Evolutionary conservation across 352 stramenopile genomes (phyloP), one percentile per base, ranked within the genome.

Genomic region (Globisporangium okanoganense): DNA sequence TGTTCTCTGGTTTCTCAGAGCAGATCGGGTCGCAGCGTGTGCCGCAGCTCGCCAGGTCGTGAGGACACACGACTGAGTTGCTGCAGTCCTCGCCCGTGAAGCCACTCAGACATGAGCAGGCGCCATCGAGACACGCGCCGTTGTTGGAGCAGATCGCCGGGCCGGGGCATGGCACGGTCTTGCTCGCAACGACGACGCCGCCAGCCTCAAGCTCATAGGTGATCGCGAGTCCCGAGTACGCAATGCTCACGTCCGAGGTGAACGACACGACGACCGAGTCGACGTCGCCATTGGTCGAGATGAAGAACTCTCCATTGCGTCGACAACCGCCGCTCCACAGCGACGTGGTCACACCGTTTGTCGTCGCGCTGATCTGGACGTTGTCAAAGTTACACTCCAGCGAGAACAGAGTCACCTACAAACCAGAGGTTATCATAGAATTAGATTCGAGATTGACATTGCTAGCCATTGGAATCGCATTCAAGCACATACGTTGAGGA

Each of bases 41-140:
- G 20, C 55, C 67, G 45, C 80, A 90, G 0, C 56, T 56, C 16
- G 67, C 60, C 2, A 71, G 3, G 45, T 84, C 59, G 16, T 56
- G 50, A 3, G 76, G 78, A 27, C 80, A 90, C 1, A 88, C 44
- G 5, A 80, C 64, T 22, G 71, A 58, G 47, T 88, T 90, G 20
- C 72, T 84, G 54, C 78, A 90, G 54, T 84, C 82, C 54, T 90
- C 80, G 8, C 80, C 80, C 8, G 82, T 66, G 50, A 73, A 88
- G 0, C 78, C 78, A n/a, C 49, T 80, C 31, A 90, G 76, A 25
- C 80, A 90, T 7, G 55, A 55, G 29, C 80, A 90, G 14, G 33
- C 33, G 14, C 80, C 80, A 14, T 72, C 44, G 12, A 62, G 62
- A 55, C 80, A 90, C 22, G 67, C 70, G 7, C 79, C 79, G 55